Base-by-base conservation (phyloP, 441 rosid genomes). In the Euphorbia corollata region DNA sequence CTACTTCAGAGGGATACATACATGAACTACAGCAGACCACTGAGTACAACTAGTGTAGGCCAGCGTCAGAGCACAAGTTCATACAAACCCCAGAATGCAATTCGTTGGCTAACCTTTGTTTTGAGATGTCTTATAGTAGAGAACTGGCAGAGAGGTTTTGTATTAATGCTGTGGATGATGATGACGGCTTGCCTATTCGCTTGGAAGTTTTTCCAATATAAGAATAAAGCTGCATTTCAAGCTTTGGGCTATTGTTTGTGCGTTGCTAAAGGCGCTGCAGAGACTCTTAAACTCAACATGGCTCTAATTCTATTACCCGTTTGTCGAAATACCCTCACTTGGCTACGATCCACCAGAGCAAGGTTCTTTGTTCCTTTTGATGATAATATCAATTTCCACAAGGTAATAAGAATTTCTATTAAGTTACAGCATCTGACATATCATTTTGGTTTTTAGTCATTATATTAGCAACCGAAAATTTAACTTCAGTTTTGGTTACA, bases 261-360 rank as follows among this genome's bases (percentile, higher is more conserved):
- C 15, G 75, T 85, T 5, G 97, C 99, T 65, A 94, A 94, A 82
- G 99, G 98, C 20, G 92, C 98, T 22, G 99, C 96, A 2, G 99
- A 94, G 84, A 94, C 96, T 50, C 89, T 94, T 58, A 94, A 94
- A 79, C 81, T 94, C 80, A 94, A 94, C 73, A 91, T 94, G 99
- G 99, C 99, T 75, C 81, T 94, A 6, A 78, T 94, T 72, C 86
- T 94, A 11, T 71, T 94, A 45, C 98, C 99, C 0, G 99, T 91
- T 12, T 94, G 99, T 78, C 84, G 99, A 51, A 94, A 91, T 77
- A 88, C 96, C 7, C 78, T 94, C 74, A 94, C 99, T 22, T 88
- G 96, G 97, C 92, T 94, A 30, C 78, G 99, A 36, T 87, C 97
- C 61, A 89, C 97, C 8, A 75, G 85, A 47, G 85, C 87, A 61